Conservation (phyloP, 2,329 filamentous ascomycete species). For the Chaetothyriales sp. region DNA sequence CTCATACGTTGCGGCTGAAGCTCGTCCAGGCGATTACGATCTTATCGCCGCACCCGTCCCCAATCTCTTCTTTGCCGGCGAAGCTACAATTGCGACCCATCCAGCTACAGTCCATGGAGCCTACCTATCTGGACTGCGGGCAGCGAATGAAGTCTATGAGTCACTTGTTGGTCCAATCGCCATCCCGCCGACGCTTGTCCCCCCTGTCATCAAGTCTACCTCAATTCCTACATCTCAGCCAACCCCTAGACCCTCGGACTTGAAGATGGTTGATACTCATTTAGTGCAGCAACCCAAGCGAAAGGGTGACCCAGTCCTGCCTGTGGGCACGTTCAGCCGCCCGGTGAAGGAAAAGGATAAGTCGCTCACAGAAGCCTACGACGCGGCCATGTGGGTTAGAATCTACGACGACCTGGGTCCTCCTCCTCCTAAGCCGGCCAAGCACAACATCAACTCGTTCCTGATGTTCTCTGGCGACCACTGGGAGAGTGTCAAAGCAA, state of each 20-base stretch:
- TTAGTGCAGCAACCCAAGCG: constrained; percentile 17
- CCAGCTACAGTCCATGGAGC: constrained; percentile 95
- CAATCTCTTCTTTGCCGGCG: constrained; percentile 87
- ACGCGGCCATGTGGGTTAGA: constrained; percentile 43
- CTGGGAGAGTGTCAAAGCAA: constrained; percentile 48
- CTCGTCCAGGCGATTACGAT: constrained; percentile 80
- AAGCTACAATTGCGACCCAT: constrained; percentile 90
- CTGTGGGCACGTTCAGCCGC: constrained; percentile 16
- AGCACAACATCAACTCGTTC: constrained; percentile 71
- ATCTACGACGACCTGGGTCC: constrained; percentile 55
- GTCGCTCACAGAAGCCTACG: constrained; percentile 36
- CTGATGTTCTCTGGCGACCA: constrained; percentile 72
- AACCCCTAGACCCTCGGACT: constrained; percentile 22
- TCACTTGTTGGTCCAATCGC: constrained; percentile 68
- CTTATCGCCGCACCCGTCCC: constrained; percentile 72
- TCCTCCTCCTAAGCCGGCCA: constrained; percentile 56
- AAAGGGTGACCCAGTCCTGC: constrained; percentile 17
- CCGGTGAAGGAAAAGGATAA: constrained; percentile 16
- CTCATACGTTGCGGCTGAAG: constrained; percentile 76
- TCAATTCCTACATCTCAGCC: constrained; percentile 1
- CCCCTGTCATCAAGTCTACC: constrained; percentile 16
- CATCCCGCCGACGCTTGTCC: constrained; percentile 61
- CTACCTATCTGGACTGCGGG: constrained; percentile 82
- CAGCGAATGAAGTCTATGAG: constrained; percentile 73
- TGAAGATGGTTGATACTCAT: constrained; percentile 19